Conservation (phyloP, 768 basidiomycete species). For the Cyclocybe aegerita region DNA sequence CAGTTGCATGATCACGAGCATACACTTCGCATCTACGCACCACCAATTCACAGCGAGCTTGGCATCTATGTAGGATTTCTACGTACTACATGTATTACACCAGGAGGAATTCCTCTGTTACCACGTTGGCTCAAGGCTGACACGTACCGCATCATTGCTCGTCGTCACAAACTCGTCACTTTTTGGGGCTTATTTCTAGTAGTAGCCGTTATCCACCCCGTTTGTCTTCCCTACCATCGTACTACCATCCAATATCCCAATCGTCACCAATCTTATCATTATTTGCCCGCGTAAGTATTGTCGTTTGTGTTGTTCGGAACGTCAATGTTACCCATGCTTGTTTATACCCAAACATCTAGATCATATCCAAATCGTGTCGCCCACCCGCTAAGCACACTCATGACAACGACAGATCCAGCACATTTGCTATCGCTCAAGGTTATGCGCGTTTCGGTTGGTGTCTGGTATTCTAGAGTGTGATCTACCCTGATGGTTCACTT, state of each 20-base stretch:
- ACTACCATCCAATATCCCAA: not conserved
- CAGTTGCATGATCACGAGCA: slow-evolving; percentile 1
- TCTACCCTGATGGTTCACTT: slow-evolving; percentile 10
- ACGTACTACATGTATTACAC: slow-evolving; percentile 2
- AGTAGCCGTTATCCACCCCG: not conserved
- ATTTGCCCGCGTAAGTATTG: not conserved
- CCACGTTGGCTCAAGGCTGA: slow-evolving; percentile 22
- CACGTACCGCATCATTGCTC: not conserved
- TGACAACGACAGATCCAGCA: slow-evolving; percentile 46
- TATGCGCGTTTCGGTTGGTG: slow-evolving; percentile 83
- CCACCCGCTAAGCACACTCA: slow-evolving; percentile 11
- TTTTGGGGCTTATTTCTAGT: not conserved
- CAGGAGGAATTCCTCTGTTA: slow-evolving; percentile 1
- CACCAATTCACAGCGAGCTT: slow-evolving; percentile 4
- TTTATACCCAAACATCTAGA: not conserved
- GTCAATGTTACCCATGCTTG: not conserved
- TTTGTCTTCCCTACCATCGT: not conserved
- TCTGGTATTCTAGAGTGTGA: slow-evolving; percentile 4
- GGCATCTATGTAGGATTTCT: slow-evolving; percentile 15
- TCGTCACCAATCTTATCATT: slow-evolving; percentile 6
- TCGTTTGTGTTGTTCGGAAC: not conserved
- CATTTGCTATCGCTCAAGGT: slow-evolving; percentile 81
- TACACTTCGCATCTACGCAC: no score
- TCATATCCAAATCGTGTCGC: not conserved
- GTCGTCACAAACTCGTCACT: no score